phyloP scores from a whole-genome alignment of 2,329 filamentous ascomycete species.

The Exophiala dermatitidis region DNA sequence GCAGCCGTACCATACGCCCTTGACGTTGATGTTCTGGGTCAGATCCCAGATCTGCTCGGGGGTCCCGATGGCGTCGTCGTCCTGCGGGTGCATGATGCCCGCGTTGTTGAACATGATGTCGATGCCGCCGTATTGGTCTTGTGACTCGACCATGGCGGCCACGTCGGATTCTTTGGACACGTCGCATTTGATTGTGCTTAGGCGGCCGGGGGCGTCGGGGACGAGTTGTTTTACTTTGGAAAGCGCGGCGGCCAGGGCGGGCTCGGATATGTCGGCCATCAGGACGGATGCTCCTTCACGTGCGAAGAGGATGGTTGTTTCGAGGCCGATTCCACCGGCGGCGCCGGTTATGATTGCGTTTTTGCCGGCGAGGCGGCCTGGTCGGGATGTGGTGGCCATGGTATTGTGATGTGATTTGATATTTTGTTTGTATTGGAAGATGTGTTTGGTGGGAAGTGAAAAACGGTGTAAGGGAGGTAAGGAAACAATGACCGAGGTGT shows the following conservation, averaged over 20 bases:
- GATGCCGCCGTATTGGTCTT: conserved; percentile 79
- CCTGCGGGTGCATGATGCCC: conserved; percentile 86
- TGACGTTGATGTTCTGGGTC: conserved; percentile 91
- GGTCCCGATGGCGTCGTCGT: conserved; percentile 73
- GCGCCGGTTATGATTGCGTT: conserved; percentile 44
- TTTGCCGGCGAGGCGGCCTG: conserved; percentile 54
- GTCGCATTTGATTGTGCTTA: conserved; percentile 55
- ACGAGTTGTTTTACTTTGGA: conserved; percentile 68
- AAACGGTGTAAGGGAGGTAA: no score
- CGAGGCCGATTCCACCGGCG: conserved; percentile 77
- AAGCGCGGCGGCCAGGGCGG: conserved; percentile 68
- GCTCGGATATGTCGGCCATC: conserved; percentile 75
- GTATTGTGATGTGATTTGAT: background rate
- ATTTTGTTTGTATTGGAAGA: background rate
- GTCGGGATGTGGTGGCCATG: conserved; percentile 16
- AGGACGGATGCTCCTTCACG: conserved; percentile 80
- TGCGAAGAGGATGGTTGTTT: conserved; percentile 82
- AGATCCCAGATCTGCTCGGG: conserved; percentile 90
- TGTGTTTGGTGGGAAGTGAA: background rate
- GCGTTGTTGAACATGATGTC: conserved; percentile 97
- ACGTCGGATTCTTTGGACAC: conserved; percentile 81
- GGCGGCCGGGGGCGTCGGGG: conserved; percentile 46
- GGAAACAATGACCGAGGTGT: no score
- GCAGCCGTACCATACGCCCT: conserved; percentile 94
- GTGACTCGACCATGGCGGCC: conserved; percentile 61